Base-by-base conservation (phyloP, 805 yeast genomes). In the Yarrowia hollandica region DNA sequence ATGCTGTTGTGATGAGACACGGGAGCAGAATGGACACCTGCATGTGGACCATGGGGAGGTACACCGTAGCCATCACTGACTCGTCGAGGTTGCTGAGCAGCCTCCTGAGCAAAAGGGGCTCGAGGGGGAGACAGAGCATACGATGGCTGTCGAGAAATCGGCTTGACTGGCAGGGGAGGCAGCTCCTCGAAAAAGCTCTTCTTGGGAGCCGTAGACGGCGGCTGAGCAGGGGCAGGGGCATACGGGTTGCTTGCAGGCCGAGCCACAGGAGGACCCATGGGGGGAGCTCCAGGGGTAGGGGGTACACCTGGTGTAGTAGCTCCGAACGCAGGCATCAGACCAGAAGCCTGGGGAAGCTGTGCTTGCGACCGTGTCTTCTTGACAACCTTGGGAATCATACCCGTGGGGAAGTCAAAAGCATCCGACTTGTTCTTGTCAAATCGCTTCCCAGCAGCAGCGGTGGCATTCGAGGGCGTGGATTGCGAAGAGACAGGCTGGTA, bases 161-260 rank as follows among this genome's bases (percentile, higher is more conserved):
- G 55, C 64, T 75, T 80, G 69, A 83, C 86, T 22, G 91, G 78
- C 68, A 79, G 80, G 52, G 72, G 75, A 14, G 97, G 97, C 39
- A 91, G 82, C 71, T 81, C 77, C 23, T 75, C 69, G 65, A 84
- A 86, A 33, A 71, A 71, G 18, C 71, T 66, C 19, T 64, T 59
- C 25, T 71, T 67, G 18, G 63, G 42, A 4, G 59, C 30, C 11
- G 35, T 52, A 6, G 60, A 10, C 4, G 58, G 25, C 26, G 57
- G 42, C 11, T 50, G 14, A 15, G 34, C 34, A 18, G 42, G 39
- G 34, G 46, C 30, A 30, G 52, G 44, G 30, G 41, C 26, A 15
- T 52, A 52, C 11, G 44, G 58, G 31, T 35, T 35, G 23, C 22
- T n/a, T 6, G 34, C 58, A n/a, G 58, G 58, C 12, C 44, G 42